phyloP scores from a whole-genome alignment of 768 basidiomycete genomes.

The Suillus variegatus region DNA sequence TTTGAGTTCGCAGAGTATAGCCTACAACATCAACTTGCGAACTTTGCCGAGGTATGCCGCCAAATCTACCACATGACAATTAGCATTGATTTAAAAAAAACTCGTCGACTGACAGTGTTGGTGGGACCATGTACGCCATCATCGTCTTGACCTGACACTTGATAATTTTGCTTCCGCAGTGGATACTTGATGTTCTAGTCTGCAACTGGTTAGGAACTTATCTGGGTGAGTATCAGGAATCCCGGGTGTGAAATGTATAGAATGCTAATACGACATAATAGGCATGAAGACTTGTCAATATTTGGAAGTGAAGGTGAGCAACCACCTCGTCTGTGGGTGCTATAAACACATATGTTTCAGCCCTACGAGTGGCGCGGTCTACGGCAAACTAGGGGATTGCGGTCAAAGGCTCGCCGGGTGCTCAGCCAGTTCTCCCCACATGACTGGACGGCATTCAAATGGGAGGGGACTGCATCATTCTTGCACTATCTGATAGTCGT shows the following conservation, averaged over 20 bases:
- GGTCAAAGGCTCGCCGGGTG: conserved; percentile 78
- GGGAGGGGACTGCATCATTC: conserved; percentile 80
- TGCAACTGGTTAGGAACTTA: conserved; percentile 91
- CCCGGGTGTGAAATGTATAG: conserved; percentile 10
- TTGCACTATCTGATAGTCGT: conserved; percentile 77
- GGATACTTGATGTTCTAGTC: conserved; percentile 82
- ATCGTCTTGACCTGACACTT: conserved; percentile 13
- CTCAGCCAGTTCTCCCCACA: conserved; percentile 85
- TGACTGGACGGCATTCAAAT: conserved; percentile 86
- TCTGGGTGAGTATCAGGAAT: conserved; percentile 50
- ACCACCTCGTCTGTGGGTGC: neutral
- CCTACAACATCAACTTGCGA: conserved; percentile 83
- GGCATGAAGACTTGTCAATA: conserved; percentile 89
- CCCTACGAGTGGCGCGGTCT: conserved; percentile 87
- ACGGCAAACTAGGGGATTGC: conserved; percentile 72
- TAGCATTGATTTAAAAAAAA: conserved; percentile 13
- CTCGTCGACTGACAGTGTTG: conserved; percentile 57
- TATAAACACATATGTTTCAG: conserved; percentile 37
- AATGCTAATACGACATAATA: conserved; percentile 31
- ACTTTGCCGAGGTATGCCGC: conserved; percentile 76
- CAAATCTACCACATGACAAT: conserved; percentile 17
- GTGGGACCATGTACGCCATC: conserved; percentile 83
- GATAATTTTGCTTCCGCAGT: conserved; percentile 44
- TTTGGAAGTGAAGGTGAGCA: conserved; percentile 78
- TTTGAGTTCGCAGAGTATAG: conserved; percentile 91